Evolutionary conservation across 2,329 filamentous ascomycete species (phyloP), one percentile per base, ranked within the genome.

Genomic region (Cordyceps militaris): DNA sequence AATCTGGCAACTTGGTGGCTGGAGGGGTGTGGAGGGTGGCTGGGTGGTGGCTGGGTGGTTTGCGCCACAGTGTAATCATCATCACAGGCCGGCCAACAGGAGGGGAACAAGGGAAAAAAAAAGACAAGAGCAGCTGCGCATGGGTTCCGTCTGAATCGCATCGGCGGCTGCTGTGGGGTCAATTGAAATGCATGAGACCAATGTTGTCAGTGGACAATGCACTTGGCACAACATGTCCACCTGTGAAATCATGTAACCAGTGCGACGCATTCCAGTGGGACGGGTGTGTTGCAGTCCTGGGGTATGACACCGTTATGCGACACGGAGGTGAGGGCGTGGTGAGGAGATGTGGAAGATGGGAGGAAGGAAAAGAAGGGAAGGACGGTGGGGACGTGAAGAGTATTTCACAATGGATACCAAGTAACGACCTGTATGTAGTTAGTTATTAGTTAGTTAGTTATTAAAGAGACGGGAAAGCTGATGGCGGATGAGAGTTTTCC

Each of bases 231-330:
- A 16, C n/a, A 21, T 42, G 38, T 21, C 38, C 38, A 42, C n/a
- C 19, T 3, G 38, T 21, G 14, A 42, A 42, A n/a, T 47, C 44
- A 42, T 56, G 52, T 56, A 47, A 56, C 52, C 52, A n/a, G 52
- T 47, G 43, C 52, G 42, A 56, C 52, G 52, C 52, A 56, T 56
- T 56, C 52, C 52, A 56, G 52, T 40, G 42, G 34, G 52, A 56
- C 42, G 32, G 32, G 32, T 47, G 32, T 47, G 52, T 56, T 36
- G 52, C 52, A 56, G 43, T 32, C 23, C 42, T 11, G 43, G 52
- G 43, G 52, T 32, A 38, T 48, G 52, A 56, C 40, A 54, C 51
- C 46, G 51, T 28, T n/a, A 54, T 56, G 52, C 52, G 52, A 56
- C 52, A 56, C n/a, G 43, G 24, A 19, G 48, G 21, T 32, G 44